phyloP scores from a whole-genome alignment of 1,284 basidiomycete species.

The Neolentinus lepideus region DNA sequence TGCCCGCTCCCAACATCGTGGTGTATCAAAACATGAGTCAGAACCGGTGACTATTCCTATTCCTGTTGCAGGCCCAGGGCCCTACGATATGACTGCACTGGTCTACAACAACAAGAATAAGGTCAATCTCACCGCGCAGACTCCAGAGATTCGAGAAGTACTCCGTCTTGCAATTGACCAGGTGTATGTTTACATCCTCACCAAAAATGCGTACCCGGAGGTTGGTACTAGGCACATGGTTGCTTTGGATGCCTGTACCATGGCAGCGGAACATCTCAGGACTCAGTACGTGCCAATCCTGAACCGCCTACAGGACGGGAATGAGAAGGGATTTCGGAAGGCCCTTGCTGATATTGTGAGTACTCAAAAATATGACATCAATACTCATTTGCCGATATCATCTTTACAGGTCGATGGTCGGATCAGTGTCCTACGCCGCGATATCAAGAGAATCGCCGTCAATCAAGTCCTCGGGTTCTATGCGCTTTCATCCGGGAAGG shows the following conservation, averaged over 20 bases:
- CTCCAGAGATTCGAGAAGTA: not conserved
- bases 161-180: not conserved
- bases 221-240: not conserved
- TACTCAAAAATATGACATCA: not conserved
- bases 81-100: not conserved
- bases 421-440: not conserved
- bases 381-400: not conserved
- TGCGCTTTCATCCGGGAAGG: not conserved
- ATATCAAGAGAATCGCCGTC: not conserved
- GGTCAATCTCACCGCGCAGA: not conserved
- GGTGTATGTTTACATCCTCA: not conserved
- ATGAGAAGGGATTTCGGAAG: not conserved
- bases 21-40: too few relatives aligned
- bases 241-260: not conserved
- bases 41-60: not conserved
- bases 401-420: not conserved
- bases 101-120: not conserved
- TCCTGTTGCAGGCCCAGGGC: not conserved
- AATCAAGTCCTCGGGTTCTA: not conserved
- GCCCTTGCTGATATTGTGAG: not conserved
- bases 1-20: too few relatives aligned
- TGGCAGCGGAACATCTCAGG: not conserved
- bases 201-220: not conserved
- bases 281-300: not conserved
- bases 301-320: not conserved